Evolutionary conservation across 495 filamentous ascomycete genomes (phyloP).

Genomic region (Aspergillus steynii): DNA sequence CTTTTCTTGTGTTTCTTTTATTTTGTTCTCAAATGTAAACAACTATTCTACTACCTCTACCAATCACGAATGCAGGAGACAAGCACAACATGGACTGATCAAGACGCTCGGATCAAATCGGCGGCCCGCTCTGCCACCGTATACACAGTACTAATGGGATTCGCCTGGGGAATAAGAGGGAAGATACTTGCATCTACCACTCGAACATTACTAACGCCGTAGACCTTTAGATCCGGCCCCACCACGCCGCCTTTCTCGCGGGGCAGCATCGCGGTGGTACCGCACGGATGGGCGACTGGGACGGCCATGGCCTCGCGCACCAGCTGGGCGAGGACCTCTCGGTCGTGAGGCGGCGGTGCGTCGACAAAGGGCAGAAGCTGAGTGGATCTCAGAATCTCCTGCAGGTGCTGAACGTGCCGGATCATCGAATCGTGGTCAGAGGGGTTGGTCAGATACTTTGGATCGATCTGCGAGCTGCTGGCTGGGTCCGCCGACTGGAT

Average conservation of each 20-base stretch:
- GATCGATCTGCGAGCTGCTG: neutral
- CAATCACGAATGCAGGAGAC: no score
- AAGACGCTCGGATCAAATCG: neutral
- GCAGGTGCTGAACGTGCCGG: neutral
- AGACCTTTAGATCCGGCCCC: neutral
- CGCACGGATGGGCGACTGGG: conserved; percentile 3
- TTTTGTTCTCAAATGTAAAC: no score
- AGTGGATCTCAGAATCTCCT: neutral
- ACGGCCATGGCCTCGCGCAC: conserved; percentile 1
- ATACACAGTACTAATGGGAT: conserved; percentile 2
- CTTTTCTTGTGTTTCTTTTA: no score
- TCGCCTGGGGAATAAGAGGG: neutral
- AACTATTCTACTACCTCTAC: no score
- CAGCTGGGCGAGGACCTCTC: neutral
- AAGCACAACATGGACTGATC: neutral
- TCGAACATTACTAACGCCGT: neutral
- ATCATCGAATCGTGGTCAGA: neutral
- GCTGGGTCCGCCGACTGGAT: neutral
- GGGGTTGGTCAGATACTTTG: neutral
- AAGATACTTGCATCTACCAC: neutral
- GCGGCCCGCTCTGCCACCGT: neutral
- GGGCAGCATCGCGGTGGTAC: neutral
- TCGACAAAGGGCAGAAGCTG: neutral
- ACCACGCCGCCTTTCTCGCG: conserved; percentile 1
- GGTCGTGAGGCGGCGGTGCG: neutral